Evolutionary conservation across 2,329 filamentous ascomycete genomes (phyloP).

Genomic region (Colletotrichum kahawae): DNA sequence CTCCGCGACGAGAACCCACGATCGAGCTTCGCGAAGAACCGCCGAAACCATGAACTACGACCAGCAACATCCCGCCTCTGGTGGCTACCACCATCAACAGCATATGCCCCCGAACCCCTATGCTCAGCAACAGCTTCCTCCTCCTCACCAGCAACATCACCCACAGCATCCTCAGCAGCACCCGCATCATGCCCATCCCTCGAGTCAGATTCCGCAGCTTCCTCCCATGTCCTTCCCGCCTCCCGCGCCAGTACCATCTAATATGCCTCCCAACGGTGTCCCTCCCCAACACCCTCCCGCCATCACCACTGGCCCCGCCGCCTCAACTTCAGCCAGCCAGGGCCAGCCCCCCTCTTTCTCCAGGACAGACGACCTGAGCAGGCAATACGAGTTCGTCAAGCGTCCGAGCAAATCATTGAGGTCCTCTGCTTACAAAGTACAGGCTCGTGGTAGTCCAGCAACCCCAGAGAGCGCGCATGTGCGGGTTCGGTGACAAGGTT

Average conservation of each 20-base stretch:
- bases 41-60: constrained; percentile 21
- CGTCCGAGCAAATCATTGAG: background rate
- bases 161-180: background rate
- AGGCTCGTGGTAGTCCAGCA: constrained; percentile 87
- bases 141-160: background rate
- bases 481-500: constrained; percentile 97
- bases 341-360: background rate
- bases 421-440: background rate
- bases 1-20: background rate
- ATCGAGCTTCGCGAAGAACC: background rate
- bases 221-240: constrained; percentile 18
- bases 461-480: constrained; percentile 93
- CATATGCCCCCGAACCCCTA: constrained; percentile 3
- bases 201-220: constrained; percentile 14
- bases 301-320: background rate
- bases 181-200: constrained; percentile 8
- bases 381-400: constrained; percentile 12
- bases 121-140: background rate
- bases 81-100: constrained; percentile 16
- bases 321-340: background rate
- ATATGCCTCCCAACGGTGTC: constrained; percentile 13
- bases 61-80: constrained; percentile 8
- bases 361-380: constrained; percentile 1
- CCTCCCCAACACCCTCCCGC: constrained; percentile 9
- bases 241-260: constrained; percentile 12